Evolutionary conservation across 2,329 filamentous ascomycete species (phyloP).

Genomic region (Colletotrichum spaethianum): DNA sequence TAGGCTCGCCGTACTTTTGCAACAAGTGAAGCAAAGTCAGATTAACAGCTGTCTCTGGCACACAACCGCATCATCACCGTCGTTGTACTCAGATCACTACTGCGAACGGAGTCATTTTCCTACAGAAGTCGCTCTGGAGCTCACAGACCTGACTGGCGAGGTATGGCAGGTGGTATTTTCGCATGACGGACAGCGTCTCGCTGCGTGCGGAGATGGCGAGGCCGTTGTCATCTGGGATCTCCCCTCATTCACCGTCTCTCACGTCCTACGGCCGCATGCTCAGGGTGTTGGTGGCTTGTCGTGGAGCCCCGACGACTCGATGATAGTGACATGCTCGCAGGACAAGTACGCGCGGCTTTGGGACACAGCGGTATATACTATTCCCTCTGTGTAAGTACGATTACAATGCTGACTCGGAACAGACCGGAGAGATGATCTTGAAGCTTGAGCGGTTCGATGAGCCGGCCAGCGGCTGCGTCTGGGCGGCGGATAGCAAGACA

Average conservation of each 20-base stretch:
- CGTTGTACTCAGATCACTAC: conserved; percentile 88
- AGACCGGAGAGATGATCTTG: conserved; percentile 76
- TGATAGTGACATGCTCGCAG: conserved; percentile 86
- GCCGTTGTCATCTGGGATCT: conserved; percentile 88
- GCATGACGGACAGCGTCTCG: conserved; percentile 85
- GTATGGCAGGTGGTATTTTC: conserved; percentile 95
- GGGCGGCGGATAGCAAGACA: conserved; percentile 82
- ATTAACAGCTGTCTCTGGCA: conserved; percentile 90
- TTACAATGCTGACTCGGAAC: neutral
- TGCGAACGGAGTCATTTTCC: conserved; percentile 89
- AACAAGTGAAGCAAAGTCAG: conserved; percentile 87
- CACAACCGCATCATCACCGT: conserved; percentile 83
- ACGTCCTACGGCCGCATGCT: conserved; percentile 75
- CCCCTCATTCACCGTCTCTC: conserved; percentile 74
- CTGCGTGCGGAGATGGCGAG: conserved; percentile 83
- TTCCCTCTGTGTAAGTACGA: too few species aligned
- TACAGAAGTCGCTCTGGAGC: conserved; percentile 76
- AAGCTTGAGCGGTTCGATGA: conserved; percentile 81
- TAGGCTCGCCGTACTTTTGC: conserved; percentile 83
- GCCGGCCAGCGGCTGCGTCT: conserved; percentile 90
- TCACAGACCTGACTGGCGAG: conserved; percentile 83
- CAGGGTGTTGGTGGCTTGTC: conserved; percentile 83
- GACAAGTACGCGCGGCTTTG: conserved; percentile 83
- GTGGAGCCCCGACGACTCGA: conserved; percentile 93
- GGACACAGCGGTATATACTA: conserved; percentile 73